A percentile compares a stretch with the other conserved stretches of the same genome.
Evolutionary conservation across 768 basidiomycete species (phyloP).

Genomic region (Auricularia sp.): DNA sequence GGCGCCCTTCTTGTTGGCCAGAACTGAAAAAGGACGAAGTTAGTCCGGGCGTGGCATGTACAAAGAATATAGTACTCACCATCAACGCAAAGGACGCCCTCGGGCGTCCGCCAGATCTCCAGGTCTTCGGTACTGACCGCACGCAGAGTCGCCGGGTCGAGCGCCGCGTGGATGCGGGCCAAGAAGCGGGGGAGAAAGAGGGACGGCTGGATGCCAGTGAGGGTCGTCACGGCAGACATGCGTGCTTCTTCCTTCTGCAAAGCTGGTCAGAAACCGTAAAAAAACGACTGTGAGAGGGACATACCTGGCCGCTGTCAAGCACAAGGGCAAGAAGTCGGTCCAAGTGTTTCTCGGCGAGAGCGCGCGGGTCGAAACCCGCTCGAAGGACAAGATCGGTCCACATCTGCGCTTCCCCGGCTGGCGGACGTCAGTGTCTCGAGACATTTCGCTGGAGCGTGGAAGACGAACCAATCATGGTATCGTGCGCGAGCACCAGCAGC

Average conservation of each 20-base stretch:
- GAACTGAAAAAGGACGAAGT: constrained; percentile 41
- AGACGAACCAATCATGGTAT: constrained; percentile 50
- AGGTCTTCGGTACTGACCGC: constrained; percentile 63
- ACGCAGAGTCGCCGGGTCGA: constrained; percentile 50
- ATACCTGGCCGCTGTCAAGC: constrained; percentile 45
- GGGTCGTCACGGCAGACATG: constrained; percentile 61
- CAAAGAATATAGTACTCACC: constrained; percentile 33
- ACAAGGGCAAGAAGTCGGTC: constrained; percentile 42
- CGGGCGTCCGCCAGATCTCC: constrained; percentile 78
- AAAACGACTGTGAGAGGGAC: constrained; percentile 5
- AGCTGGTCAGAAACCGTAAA: neutral
- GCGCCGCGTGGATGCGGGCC: constrained; percentile 52
- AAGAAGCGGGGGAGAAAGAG: constrained; percentile 59
- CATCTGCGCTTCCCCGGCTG: constrained; percentile 42
- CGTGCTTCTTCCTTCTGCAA: constrained; percentile 38
- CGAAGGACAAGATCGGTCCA: constrained; percentile 82
- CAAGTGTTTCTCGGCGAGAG: constrained; percentile 41
- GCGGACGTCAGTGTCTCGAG: neutral
- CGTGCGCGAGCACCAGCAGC: constrained; percentile 62
- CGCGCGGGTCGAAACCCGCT: constrained; percentile 55
- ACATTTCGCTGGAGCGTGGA: neutral
- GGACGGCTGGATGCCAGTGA: constrained; percentile 71
- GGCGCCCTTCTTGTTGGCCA: constrained; percentile 44
- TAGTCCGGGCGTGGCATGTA: neutral
- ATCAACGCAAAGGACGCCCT: constrained; percentile 72